These are phyloP conservation scores for Xylaria palmicola DNA, from an alignment of 495 filamentous ascomycete genomes.

Conservation along the genomic window DNA sequence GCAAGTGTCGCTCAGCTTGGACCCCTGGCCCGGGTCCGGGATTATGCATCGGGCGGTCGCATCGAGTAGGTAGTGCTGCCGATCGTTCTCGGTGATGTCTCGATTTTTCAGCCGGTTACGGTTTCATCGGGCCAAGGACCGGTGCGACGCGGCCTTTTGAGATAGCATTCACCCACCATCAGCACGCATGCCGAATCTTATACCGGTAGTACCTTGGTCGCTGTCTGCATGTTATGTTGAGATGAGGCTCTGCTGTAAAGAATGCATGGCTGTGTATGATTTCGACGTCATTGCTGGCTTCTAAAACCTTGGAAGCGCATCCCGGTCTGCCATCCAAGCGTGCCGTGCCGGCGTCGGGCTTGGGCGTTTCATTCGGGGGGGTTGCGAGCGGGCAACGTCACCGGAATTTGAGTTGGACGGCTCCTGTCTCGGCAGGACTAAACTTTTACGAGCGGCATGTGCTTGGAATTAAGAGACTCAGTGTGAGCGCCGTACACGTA, in stretches of 20 bases:
- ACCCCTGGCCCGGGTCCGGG: background rate
- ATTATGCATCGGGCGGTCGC: background rate
- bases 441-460: background rate
- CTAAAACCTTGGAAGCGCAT: background rate
- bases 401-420: background rate
- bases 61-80: slow-evolving; percentile 9
- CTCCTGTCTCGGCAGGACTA: background rate
- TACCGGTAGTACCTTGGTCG: no score
- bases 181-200: no score
- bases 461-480: no score
- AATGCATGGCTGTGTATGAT: no score
- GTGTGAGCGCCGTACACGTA: no score
- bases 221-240: background rate
- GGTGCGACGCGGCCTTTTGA: background rate
- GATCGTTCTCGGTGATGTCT: slow-evolving; percentile 6
- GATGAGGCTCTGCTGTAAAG: background rate
- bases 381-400: background rate
- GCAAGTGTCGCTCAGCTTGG: background rate
- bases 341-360: background rate
- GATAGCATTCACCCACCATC: background rate
- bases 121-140: background rate
- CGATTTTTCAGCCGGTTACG: slow-evolving; percentile 2
- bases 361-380: background rate
- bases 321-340: background rate
- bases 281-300: background rate